These are phyloP conservation scores for Thraustotheca clavata DNA, from an alignment of 352 stramenopile species.

Conservation along the genomic window DNA sequence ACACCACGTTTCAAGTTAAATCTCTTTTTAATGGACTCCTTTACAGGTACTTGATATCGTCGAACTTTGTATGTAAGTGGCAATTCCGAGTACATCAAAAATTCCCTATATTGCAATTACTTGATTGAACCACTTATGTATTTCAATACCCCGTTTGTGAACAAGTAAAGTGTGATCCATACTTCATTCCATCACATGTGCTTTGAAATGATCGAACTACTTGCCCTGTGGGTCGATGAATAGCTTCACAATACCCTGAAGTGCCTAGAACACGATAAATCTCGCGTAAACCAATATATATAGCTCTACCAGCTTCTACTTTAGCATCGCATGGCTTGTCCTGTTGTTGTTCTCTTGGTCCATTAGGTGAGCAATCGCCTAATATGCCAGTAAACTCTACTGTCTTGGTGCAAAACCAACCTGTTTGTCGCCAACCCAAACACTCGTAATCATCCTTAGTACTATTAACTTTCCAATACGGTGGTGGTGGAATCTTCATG, in stretches of 20 bases:
- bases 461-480: constrained; percentile 2
- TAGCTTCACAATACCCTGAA: constrained; percentile 19
- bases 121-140: neutral
- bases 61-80: constrained; percentile 7
- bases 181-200: constrained; percentile 19
- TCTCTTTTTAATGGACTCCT: neutral
- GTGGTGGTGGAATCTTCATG: neutral
- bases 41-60: neutral
- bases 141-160: constrained; percentile 15
- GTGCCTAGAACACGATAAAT: neutral
- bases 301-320: constrained; percentile 2
- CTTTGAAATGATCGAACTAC: constrained; percentile 11
- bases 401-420: neutral
- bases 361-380: constrained; percentile 10
- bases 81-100: constrained; percentile 10
- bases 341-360: constrained; percentile 8
- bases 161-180: constrained; percentile 6
- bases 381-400: too few species aligned
- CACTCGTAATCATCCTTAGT: constrained; percentile 17
- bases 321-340: constrained; percentile 20
- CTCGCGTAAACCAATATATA: neutral
- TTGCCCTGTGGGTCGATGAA: neutral
- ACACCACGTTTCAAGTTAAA: constrained; percentile 20
- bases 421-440: constrained; percentile 18
- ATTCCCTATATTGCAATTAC: constrained; percentile 6